Base-by-base conservation (phyloP, 768 basidiomycete species). In the Sporobolomyces pararoseus region DNA sequence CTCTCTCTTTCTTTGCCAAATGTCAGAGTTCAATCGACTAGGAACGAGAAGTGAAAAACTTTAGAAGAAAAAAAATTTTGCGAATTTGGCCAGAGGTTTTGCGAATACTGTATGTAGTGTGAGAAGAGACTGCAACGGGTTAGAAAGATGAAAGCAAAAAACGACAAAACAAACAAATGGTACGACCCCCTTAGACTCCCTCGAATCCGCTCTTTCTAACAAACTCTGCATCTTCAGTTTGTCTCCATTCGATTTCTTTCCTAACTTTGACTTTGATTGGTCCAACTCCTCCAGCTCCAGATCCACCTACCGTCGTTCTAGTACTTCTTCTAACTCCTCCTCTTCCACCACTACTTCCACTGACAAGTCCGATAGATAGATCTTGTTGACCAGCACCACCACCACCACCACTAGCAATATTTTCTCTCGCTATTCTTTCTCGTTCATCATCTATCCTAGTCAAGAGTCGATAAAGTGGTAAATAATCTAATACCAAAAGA, bases 381-480 rank as follows among this genome's bases (percentile, higher is more conserved):
- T n/a, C n/a, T n/a, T n/a, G n/a, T n/a, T n/a, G n/a, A n/a, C 54
- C 12, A 34, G 0, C 9, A 5, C 37, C 23, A 13, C 0, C 9
- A 27, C 25, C 1, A 23, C 32, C 2, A 34, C 51, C 16, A 21
- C 42, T 25, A 25, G n/a, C 23, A 25, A 39, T 34, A 10, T 58
- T 46, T 10, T 32, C 64, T 21, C 27, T 23, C 14, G 25, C 31
- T 14, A 50, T 12, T 2, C 78, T 50, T 55, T 67, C 65, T 76
- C 66, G 17, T 73, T 59, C 79, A 69, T 91, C 90, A 72, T 95
- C 91, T 44, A 80, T 83, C 32, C 66, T 79, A 47, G 89, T 85
- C 78, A 94, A 88, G 68, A 80, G 76, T 67, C 87, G 82, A 57
- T 91, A 80, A 79, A 83, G 84, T 37, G 91, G 88, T 73, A 85